Conservation (phyloP, 768 basidiomycete species). For the Leccinum arenicola region DNA sequence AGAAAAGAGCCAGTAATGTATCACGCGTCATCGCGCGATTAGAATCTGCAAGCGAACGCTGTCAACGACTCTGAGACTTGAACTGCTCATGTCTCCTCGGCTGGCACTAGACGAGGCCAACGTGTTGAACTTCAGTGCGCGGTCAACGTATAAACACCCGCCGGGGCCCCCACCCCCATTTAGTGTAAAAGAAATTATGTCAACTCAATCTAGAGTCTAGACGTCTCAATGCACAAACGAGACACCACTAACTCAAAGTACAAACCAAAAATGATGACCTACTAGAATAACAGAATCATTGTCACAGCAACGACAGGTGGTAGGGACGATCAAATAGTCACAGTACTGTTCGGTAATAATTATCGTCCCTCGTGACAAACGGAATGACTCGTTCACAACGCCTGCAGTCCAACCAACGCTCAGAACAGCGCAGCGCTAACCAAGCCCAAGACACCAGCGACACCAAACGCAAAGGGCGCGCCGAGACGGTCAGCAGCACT, state of each 20-base stretch:
- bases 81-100: no score
- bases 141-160: no score
- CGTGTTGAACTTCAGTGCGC: no score
- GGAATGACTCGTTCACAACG: slow-evolving; percentile 7
- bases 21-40: no score
- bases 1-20: no score
- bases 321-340: slow-evolving; percentile 14
- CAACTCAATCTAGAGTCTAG: no score
- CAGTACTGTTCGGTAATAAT: slow-evolving; percentile 2
- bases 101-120: no score
- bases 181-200: background rate
- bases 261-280: slow-evolving; percentile 19
- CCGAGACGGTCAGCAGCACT: slow-evolving; percentile 33
- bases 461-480: slow-evolving; percentile 36
- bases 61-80: no score
- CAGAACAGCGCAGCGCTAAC: slow-evolving; percentile 50
- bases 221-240: background rate
- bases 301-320: slow-evolving; percentile 18
- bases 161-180: no score
- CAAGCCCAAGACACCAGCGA: slow-evolving; percentile 50
- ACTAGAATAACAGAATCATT: slow-evolving; percentile 5
- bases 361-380: slow-evolving; percentile 14
- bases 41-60: no score
- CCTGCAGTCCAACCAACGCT: slow-evolving; percentile 6
- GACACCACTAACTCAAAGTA: slow-evolving; percentile 6